Evolutionary conservation across 768 basidiomycete species (phyloP), one percentile per base, ranked within the genome.

Genomic region (Nevesoporus exiguus): DNA sequence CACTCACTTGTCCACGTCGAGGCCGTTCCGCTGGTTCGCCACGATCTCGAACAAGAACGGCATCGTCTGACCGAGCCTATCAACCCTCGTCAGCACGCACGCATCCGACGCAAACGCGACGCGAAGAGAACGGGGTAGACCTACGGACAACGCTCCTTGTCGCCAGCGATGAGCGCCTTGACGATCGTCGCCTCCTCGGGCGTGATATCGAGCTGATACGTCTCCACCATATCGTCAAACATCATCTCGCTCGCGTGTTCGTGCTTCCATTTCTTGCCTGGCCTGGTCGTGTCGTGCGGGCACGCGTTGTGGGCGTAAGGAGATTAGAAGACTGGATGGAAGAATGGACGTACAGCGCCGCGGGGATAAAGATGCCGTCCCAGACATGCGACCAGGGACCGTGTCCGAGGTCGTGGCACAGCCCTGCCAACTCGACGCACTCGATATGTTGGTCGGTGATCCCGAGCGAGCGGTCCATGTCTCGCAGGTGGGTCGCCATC

Each of bases 381-480:
- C 88, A 93, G 8, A 93, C 85, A 66, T 93, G 91, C 54, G 83
- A 86, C 84, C 87, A 92, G 0, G 90, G 90, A 0, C 91, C 91
- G 61, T 92, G 90, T 0, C 89, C 90, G 4, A 93, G 80, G 67
- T 93, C 90, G 60, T 93, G 91, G 52, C 90, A 91, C 3, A 92
- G 74, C 0, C 89, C 91, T 0, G 90, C 90, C 22, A 93, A 73
- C 54, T 88, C 85, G 17, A 93, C 84, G 54, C 91, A 93, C 47
- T 77, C 76, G 29, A 92, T 75, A 54, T 93, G 89, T 19, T 88
- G 77, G 41, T 84, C 77, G 0, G 83, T 84, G 53, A 93, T 90
- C 0, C 70, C 71, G 1, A 93, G 77, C 10, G 80, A 73, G 0
- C 81, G 82, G 56, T 93, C 90, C 7, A 67, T 74, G 14, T 72